Base-by-base conservation (phyloP, 192 early-diverging fungal genomes). In the Coemansia sp. region DNA sequence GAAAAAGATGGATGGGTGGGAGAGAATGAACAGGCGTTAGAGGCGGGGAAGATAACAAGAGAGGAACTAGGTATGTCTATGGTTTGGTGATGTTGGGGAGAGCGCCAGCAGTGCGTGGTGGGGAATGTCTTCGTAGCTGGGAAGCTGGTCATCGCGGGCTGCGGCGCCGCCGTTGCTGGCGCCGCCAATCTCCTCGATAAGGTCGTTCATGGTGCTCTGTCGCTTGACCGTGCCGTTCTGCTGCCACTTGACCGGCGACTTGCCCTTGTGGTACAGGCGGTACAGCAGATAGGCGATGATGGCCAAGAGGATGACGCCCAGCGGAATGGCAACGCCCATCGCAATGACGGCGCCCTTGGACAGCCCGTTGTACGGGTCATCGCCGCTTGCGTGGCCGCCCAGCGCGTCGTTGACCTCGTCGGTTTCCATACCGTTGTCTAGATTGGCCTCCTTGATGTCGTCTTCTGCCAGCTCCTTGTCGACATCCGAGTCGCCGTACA, bases 131-230 rank as follows among this genome's bases (percentile, higher is more conserved):
- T 29, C 30, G 27, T 58, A 58, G 2, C 38, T 10, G 4, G 55
- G 55, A 9, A 58, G 55, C 10, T 13, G 21, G 7, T 52, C 50
- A 5, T 32, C 22, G 16, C 32, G 30, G 8, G 13, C 17, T n/a
- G n/a, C n/a, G n/a, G n/a, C 16, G 17, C 19, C 39, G 11, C 21
- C 21, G 16, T 42, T 20, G 22, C 39, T 42, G 19, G 47, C 47
- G 19, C 55, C 55, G 17, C 46, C 55, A 36, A 58, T 33, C 27
- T 58, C 36, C 20, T 49, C 55, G 11, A 58, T 26, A 10, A 49
- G 25, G n/a, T 38, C 20, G 18, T 38, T 23, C 5, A 25, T 40
- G 14, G 7, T 20, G 11, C 7, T 28, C 13, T 58, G 23, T 39
- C 55, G 38, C 47, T 58, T 58, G 11, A 28, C 5, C 3, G 30